phyloP scores from a whole-genome alignment of 164 flowering plant species.

The Macadamia tetraphylla region DNA sequence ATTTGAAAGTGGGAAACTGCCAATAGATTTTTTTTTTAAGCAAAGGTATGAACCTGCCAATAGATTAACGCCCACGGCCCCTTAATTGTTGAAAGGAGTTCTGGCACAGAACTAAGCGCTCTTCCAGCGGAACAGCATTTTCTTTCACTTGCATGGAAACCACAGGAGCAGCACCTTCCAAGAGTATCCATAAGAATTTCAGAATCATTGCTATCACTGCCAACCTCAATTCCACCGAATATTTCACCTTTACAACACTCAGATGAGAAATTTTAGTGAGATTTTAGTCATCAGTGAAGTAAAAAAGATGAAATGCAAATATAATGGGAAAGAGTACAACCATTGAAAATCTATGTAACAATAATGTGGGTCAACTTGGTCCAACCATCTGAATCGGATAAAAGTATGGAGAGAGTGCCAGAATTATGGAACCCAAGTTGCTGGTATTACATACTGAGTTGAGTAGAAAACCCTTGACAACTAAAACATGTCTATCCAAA shows the following conservation, averaged over 20 bases:
- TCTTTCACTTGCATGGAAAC: constrained; percentile 18
- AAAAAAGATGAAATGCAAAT: too few relatives aligned
- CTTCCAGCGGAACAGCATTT: constrained; percentile 16
- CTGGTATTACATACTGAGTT: too few relatives aligned
- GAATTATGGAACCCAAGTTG: too few relatives aligned
- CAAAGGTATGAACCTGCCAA: constrained; percentile 75
- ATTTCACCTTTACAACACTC: constrained; percentile 61
- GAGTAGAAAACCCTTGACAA: too few relatives aligned
- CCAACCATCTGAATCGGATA: too few relatives aligned
- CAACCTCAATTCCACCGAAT: constrained; percentile 73
- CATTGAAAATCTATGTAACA: too few relatives aligned
- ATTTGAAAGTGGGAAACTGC: too few relatives aligned
- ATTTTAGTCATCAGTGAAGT: background rate
- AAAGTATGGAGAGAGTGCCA: too few relatives aligned
- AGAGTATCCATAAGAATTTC: constrained; percentile 59
- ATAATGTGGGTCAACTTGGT: too few relatives aligned
- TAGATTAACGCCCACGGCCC: constrained; percentile 95
- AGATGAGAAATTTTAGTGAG: constrained; percentile 5
- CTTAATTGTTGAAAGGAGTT: constrained; percentile 72
- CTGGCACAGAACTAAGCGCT: constrained; percentile 39
- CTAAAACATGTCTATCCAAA: too few relatives aligned
- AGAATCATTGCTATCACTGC: constrained; percentile 55
- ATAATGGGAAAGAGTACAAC: too few relatives aligned
- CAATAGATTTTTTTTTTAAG: too few relatives aligned
- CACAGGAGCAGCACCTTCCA: constrained; percentile 54